phyloP scores from a whole-genome alignment of 352 stramenopile species.

The Globisporangium parvum region DNA sequence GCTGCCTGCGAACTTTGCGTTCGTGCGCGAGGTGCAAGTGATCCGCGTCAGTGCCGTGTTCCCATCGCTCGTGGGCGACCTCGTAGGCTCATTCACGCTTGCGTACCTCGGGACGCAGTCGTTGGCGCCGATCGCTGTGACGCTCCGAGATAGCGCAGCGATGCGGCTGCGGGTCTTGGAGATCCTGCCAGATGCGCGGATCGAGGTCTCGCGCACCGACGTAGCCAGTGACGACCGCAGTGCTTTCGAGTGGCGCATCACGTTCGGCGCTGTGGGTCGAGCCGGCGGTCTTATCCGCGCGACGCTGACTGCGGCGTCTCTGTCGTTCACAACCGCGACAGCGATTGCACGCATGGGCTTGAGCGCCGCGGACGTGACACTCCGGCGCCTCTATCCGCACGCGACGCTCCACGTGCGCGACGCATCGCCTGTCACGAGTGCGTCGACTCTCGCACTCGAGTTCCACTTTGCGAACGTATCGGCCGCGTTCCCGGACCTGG shows the following conservation, averaged over 20 bases:
- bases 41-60: constrained; percentile 9
- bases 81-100: constrained; percentile 6
- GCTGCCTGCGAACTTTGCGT: background rate
- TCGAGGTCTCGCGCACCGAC: constrained; percentile 13
- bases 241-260: constrained; percentile 16
- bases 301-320: background rate
- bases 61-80: constrained; percentile 2
- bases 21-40: constrained; percentile 6
- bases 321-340: constrained; percentile 3
- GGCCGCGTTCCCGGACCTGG: constrained; percentile 5
- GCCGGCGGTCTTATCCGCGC: background rate
- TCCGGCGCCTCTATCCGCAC: constrained; percentile 1
- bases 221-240: background rate
- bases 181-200: constrained; percentile 6
- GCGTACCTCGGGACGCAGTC: background rate
- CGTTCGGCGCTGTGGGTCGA: constrained; percentile 9
- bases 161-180: constrained; percentile 13
- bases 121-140: background rate
- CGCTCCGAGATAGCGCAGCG: constrained; percentile 1
- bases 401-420: constrained; percentile 9
- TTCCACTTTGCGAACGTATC: constrained; percentile 3
- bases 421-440: background rate
- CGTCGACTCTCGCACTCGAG: constrained; percentile 1
- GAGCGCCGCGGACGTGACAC: constrained; percentile 3
- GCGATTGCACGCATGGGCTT: constrained; percentile 1